These are phyloP conservation scores for Myxozyma kluyveri DNA, from an alignment of 805 yeast species.

Conservation along the genomic window DNA sequence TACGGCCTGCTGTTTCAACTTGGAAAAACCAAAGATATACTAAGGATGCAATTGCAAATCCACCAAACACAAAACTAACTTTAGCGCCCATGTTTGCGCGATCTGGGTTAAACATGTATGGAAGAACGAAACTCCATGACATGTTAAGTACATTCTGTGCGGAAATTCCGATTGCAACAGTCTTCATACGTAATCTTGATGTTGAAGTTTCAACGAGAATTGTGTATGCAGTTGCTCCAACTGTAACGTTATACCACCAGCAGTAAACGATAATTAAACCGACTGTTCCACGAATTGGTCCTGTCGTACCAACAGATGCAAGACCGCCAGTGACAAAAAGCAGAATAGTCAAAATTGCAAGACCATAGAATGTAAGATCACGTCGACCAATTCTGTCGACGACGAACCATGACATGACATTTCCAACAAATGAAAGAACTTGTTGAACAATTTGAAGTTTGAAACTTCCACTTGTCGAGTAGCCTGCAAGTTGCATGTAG, in stretches of 20 bases:
- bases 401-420: conserved; percentile 1
- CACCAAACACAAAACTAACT: conserved; percentile 39
- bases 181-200: conserved; percentile 42
- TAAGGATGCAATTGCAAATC: not conserved
- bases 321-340: conserved; percentile 39
- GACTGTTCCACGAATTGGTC: conserved; percentile 36
- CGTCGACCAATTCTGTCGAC: conserved; percentile 28
- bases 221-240: conserved; percentile 45
- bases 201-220: conserved; percentile 45
- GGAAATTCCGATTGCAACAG: conserved; percentile 41
- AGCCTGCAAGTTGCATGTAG: conserved; percentile 45
- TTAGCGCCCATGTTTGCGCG: conserved; percentile 48
- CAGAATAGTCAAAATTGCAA: conserved; percentile 38
- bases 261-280: conserved; percentile 37
- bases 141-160: conserved; percentile 39
- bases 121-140: conserved; percentile 43
- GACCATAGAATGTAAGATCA: conserved; percentile 39
- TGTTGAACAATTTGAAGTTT: conserved; percentile 36
- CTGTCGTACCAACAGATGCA: conserved; percentile 32
- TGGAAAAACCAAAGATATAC: conserved; percentile 29
- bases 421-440: not conserved
- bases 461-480: conserved; percentile 26
- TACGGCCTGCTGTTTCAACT: conserved; percentile 1
- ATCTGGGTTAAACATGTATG: conserved; percentile 49
- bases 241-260: conserved; percentile 41